Percentiles rank a stretch among this genome's conserved stretches.
These are phyloP conservation scores for Botryosphaeria agaves DNA, from an alignment of 2,329 filamentous ascomycete species.

Conservation along the genomic window DNA sequence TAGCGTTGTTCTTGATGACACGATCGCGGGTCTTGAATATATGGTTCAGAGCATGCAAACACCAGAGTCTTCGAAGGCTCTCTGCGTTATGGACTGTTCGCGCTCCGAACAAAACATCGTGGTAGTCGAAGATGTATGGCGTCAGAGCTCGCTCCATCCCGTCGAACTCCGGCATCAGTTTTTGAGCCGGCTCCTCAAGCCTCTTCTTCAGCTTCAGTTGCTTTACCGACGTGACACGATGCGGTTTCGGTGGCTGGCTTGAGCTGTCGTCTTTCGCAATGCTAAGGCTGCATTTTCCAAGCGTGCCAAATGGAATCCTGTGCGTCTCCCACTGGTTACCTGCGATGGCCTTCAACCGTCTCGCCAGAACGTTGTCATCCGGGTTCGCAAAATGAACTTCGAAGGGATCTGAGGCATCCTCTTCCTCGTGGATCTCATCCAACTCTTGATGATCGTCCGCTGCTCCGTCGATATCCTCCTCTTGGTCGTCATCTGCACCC, in stretches of 20 bases:
- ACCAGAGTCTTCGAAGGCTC: constrained; percentile 52
- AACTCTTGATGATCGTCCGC: constrained; percentile 5
- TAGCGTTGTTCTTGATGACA: constrained; percentile 83
- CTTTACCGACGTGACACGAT: constrained; percentile 1
- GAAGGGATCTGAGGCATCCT: constrained; percentile 47
- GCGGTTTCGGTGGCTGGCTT: background rate
- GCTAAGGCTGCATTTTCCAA: constrained; percentile 8
- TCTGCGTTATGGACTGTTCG: constrained; percentile 52
- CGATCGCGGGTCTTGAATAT: constrained; percentile 83
- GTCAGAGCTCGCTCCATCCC: constrained; percentile 47
- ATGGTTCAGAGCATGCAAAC: constrained; percentile 79
- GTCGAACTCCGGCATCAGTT: constrained; percentile 40
- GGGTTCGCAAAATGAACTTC: constrained; percentile 60
- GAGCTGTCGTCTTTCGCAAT: background rate
- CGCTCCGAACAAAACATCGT: constrained; percentile 61
- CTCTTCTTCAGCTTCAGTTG: constrained; percentile 53
- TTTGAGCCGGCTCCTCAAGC: constrained; percentile 36
- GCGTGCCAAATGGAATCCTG: constrained; percentile 14
- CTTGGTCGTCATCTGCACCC: constrained; percentile 5
- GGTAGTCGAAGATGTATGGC: constrained; percentile 63
- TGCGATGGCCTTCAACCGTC: constrained; percentile 28
- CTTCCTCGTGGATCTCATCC: constrained; percentile 8
- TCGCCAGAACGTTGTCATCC: constrained; percentile 41
- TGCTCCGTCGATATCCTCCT: constrained; percentile 1
- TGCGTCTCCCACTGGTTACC: constrained; percentile 30